Evolutionary conservation across 345 rosid species (phyloP).

Genomic region (Heritiera fomes): DNA sequence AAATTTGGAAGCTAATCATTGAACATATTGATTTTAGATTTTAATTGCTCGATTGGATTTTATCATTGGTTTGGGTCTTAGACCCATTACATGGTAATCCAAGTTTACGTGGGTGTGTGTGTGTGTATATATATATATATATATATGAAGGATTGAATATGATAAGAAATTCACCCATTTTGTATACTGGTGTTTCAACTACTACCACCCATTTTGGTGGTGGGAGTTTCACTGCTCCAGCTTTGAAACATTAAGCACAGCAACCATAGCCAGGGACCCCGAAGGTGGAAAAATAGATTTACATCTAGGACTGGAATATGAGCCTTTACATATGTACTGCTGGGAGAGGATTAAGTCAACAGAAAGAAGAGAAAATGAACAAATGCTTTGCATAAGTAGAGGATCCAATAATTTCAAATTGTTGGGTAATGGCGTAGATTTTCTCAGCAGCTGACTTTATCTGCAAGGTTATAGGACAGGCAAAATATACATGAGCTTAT

Average conservation of each 20-base stretch:
- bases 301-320: background rate
- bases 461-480: constrained; percentile 13
- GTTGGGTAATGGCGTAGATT: background rate
- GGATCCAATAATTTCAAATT: no score
- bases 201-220: background rate
- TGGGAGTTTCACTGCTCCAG: background rate
- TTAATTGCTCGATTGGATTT: no score
- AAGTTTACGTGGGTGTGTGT: no score
- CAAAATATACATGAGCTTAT: background rate
- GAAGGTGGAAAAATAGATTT: background rate
- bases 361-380: no score
- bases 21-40: no score
- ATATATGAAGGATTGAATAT: background rate
- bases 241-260: background rate
- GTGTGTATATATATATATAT: no score
- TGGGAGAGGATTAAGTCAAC: no score
- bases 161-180: background rate
- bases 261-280: background rate
- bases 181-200: background rate
- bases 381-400: no score
- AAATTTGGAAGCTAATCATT: no score
- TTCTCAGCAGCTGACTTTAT: background rate
- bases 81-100: no score
- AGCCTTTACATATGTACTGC: background rate
- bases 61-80: no score